Base-by-base conservation (phyloP, 768 basidiomycete species). In the Hygrophorus pudorinus region DNA sequence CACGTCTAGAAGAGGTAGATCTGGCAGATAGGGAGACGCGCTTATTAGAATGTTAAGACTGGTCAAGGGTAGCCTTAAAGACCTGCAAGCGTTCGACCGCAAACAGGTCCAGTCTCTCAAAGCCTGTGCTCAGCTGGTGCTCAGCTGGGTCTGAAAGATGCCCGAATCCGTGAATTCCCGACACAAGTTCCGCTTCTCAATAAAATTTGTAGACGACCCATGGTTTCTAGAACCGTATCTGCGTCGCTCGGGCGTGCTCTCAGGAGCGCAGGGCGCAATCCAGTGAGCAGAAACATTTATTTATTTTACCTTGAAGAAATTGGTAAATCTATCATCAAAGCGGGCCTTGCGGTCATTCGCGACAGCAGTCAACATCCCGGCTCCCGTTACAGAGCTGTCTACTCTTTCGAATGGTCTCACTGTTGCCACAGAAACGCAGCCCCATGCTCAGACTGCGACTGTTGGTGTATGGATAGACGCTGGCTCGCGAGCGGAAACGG, bases 391-490 rank as follows among this genome's bases (percentile, higher is more conserved):
- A 36, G 81, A 97, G 65, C 79, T 90, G 48, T 84, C 92, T 20
- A 94, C 90, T 4, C 83, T 99, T 44, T 72, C 88, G 11, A 97
- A 96, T 70, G 96, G 96, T 48, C 72, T 99, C 46, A 94, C 91
- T 10, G 82, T 99, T 52, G 93, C 93, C 39, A 94, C 92, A 1
- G 91, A 94, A 65, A 68, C 85, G 6, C 86, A 91, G 48, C 75
- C 88, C 4, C 83, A 88, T 61, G 84, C 90, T 3, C 86, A 93
- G 66, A 98, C 96, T 0, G 92, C 93, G 5, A 99, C 94, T n/a
- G 91, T 97, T 29, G 96, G 96, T 50, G 85, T 98, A 48, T 99
- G 92, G 92, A 94, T 99, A 56, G 94, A 98, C 61, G 94, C 96
- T 47, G 96, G 96, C 51, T 92, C 89, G 51, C 79, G 96, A 45